Percentiles rank a stretch among this genome's conserved stretches.
These are phyloP conservation scores for Penicillium sp. DNA, from an alignment of 2,329 filamentous ascomycete species.

Conservation along the genomic window DNA sequence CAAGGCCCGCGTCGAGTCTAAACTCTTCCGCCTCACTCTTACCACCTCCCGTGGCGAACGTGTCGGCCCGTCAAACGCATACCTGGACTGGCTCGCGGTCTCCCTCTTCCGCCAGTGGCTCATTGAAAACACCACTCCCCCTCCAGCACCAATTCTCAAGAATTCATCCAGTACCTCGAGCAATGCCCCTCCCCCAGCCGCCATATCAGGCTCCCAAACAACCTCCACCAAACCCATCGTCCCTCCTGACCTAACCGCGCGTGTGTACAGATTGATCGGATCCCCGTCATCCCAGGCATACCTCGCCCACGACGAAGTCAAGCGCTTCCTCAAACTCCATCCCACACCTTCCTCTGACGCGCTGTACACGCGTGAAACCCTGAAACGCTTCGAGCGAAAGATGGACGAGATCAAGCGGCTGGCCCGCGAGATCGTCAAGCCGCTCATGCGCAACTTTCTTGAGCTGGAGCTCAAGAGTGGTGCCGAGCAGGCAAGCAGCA, in stretches of 20 bases:
- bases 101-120: conserved; percentile 91
- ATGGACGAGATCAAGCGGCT: conserved; percentile 86
- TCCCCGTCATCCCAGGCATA: conserved; percentile 63
- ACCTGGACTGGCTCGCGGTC: conserved; percentile 86
- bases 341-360: conserved; percentile 58
- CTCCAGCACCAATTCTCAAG: conserved; percentile 55
- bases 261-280: conserved; percentile 77
- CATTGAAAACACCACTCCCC: conserved; percentile 81
- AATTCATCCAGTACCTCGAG: conserved; percentile 23
- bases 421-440: conserved; percentile 78
- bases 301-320: conserved; percentile 82
- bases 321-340: conserved; percentile 81
- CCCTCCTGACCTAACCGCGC: conserved; percentile 52
- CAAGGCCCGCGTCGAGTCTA: conserved; percentile 75
- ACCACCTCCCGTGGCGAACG: conserved; percentile 79
- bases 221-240: conserved; percentile 24
- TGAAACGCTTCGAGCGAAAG: conserved; percentile 80
- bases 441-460: conserved; percentile 81
- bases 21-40: conserved; percentile 78
- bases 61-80: conserved; percentile 75
- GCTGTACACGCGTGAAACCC: conserved; percentile 81
- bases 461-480: conserved; percentile 69
- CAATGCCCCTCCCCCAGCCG: conserved; percentile 9
- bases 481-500: conserved; percentile 20
- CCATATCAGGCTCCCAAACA: conserved; percentile 19